Conservation (phyloP, 352 stramenopile species). For the Phytophthora tentaculata region DNA sequence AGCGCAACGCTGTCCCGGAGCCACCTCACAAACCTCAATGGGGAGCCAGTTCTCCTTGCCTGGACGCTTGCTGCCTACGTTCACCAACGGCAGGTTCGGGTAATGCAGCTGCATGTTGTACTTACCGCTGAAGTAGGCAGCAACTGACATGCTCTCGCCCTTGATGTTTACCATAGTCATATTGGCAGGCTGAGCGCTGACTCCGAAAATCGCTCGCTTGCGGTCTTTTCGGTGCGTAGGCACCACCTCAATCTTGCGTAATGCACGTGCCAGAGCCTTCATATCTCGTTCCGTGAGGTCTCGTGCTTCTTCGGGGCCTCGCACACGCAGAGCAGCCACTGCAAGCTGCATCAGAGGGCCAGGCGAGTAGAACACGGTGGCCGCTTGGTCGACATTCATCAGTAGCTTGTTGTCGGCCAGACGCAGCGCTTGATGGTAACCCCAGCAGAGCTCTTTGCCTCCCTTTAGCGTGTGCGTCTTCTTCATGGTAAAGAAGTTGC, state of each 20-base stretch:
- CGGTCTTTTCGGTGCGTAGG: constrained; percentile 67
- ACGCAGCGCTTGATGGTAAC: constrained; percentile 72
- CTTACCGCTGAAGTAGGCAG: constrained; percentile 54
- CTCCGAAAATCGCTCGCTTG: constrained; percentile 53
- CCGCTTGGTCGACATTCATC: constrained; percentile 74
- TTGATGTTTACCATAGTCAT: constrained; percentile 57
- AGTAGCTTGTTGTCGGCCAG: constrained; percentile 56
- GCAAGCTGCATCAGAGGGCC: constrained; percentile 55
- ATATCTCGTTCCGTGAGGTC: constrained; percentile 46
- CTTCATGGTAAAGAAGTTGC: constrained; percentile 79
- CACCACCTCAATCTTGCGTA: constrained; percentile 59
- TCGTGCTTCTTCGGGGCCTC: constrained; percentile 38
- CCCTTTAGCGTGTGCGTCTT: constrained; percentile 60
- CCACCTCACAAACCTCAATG: constrained; percentile 81
- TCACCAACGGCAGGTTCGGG: constrained; percentile 70
- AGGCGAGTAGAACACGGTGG: constrained; percentile 68
- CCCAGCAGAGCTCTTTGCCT: constrained; percentile 71
- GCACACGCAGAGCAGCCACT: constrained; percentile 39
- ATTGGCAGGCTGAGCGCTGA: constrained; percentile 41
- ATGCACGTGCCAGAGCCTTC: constrained; percentile 35
- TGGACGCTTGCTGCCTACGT: constrained; percentile 58
- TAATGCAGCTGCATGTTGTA: constrained; percentile 67
- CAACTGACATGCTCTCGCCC: constrained; percentile 51
- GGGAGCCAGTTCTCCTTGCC: constrained; percentile 63
- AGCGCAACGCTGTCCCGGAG: constrained; percentile 66